These are phyloP conservation scores for Stenocarpella maydis DNA, from an alignment of 2,329 filamentous ascomycete species.

Conservation along the genomic window DNA sequence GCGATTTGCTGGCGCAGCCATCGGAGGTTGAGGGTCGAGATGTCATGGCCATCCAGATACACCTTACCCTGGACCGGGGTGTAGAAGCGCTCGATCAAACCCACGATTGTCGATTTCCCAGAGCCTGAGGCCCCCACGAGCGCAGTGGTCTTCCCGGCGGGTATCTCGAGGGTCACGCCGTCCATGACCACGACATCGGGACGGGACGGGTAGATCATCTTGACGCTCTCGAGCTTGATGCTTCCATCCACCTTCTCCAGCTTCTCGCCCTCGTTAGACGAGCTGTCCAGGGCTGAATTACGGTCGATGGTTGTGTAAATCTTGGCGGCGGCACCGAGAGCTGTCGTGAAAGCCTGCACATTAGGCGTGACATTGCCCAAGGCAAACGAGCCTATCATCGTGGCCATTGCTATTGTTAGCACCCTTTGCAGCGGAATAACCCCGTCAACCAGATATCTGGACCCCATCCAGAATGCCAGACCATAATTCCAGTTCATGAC, in stretches of 20 bases:
- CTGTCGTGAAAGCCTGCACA: constrained; percentile 84
- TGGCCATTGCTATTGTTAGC: constrained; percentile 85
- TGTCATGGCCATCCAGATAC: constrained; percentile 82
- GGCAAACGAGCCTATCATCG: constrained; percentile 93
- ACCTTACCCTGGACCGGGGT: constrained; percentile 83
- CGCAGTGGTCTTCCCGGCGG: constrained; percentile 90
- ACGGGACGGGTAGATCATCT: constrained; percentile 93
- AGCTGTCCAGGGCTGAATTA: constrained; percentile 81
- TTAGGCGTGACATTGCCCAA: constrained; percentile 89
- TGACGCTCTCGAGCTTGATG: constrained; percentile 82
- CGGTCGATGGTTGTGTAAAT: constrained; percentile 96
- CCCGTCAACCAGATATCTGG: constrained; percentile 73
- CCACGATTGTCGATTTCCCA: constrained; percentile 94
- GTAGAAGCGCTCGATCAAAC: constrained; percentile 93
- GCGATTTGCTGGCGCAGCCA: constrained; percentile 95
- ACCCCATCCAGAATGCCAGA: constrained; percentile 89
- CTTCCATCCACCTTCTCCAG: constrained; percentile 78
- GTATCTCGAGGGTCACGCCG: constrained; percentile 79
- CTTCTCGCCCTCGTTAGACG: constrained; percentile 73
- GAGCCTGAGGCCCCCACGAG: constrained; percentile 93
- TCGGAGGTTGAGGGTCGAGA: constrained; percentile 81
- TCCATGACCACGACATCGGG: constrained; percentile 91
- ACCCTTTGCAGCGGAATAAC: constrained; percentile 74
- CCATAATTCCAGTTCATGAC: constrained; percentile 89
- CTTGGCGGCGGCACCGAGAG: constrained; percentile 84